Evolutionary conservation across 805 yeast species (phyloP).

Genomic region (Tetrapisispora fleetii): DNA sequence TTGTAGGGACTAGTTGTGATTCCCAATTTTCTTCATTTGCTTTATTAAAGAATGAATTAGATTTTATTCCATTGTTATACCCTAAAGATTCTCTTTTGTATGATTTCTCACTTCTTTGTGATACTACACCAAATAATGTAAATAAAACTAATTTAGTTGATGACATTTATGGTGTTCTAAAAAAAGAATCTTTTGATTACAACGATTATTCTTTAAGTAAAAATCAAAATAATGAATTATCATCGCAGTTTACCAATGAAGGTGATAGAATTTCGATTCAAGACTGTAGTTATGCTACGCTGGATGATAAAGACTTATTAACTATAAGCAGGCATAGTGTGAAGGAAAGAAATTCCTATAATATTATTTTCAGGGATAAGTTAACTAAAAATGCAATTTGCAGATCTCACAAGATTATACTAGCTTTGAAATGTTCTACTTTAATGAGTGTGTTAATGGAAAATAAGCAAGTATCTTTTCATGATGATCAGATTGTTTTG

Average conservation of each 20-base stretch:
- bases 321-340: neutral
- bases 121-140: slow-evolving; percentile 32
- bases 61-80: slow-evolving; percentile 46
- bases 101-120: slow-evolving; percentile 43
- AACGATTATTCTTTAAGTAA: slow-evolving; percentile 1
- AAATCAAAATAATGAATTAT: neutral
- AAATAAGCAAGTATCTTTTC: slow-evolving; percentile 1
- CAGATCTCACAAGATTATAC: slow-evolving; percentile 19
- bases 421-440: slow-evolving; percentile 10
- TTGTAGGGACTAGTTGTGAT: slow-evolving; percentile 52
- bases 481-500: slow-evolving; percentile 4
- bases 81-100: slow-evolving; percentile 36
- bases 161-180: neutral
- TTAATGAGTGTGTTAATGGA: slow-evolving; percentile 6
- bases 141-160: neutral
- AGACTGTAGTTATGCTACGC: neutral
- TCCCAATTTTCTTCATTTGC: slow-evolving; percentile 56
- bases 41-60: slow-evolving; percentile 54
- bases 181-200: neutral
- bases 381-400: slow-evolving; percentile 4
- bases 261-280: neutral
- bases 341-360: slow-evolving; percentile 4
- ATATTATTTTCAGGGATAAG: slow-evolving; percentile 13
- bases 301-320: neutral
- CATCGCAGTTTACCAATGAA: neutral